A percentile compares a stretch with the other conserved stretches of the same genome.
Evolutionary conservation across 768 basidiomycete species (phyloP).

Genomic region (Podaxis sp.): DNA sequence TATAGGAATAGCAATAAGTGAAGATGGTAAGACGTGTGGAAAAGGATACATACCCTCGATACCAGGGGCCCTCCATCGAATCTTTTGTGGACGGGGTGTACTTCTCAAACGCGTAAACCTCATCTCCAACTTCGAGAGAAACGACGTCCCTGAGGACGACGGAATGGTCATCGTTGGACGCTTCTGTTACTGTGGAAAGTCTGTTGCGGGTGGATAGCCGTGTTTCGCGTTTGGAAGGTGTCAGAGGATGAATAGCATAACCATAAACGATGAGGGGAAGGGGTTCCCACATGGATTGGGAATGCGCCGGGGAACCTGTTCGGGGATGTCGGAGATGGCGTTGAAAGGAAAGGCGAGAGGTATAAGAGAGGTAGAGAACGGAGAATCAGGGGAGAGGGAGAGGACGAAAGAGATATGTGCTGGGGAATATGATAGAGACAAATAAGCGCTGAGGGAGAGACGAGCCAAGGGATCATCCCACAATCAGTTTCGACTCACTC

Average conservation of each 20-base stretch:
- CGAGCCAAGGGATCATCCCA: conserved; percentile 15
- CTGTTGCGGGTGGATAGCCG: conserved; percentile 57
- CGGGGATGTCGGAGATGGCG: conserved; percentile 6
- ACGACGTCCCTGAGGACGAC: conserved; percentile 71
- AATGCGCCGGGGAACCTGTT: conserved; percentile 2
- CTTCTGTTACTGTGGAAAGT: conserved; percentile 62
- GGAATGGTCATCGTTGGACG: conserved; percentile 61
- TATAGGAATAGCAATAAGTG: conserved; percentile 10
- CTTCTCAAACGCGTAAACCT: conserved; percentile 95
- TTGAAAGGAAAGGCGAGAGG: not conserved
- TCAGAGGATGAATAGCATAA: conserved; percentile 84
- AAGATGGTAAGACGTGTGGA: conserved; percentile 8
- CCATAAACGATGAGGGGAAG: conserved; percentile 80
- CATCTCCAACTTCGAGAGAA: conserved; percentile 90
- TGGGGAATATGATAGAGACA: not conserved
- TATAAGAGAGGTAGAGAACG: too few relatives aligned
- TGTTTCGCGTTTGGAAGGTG: conserved; percentile 73
- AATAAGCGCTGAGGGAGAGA: conserved; percentile 13
- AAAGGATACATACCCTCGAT: conserved; percentile 74
- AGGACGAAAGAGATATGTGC: conserved; percentile 11
- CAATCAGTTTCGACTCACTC: conserved; percentile 8
- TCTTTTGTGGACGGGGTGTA: conserved; percentile 75
- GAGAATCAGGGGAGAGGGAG: not conserved
- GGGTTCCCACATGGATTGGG: conserved; percentile 46
- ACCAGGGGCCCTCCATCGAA: conserved; percentile 78